Conservation (phyloP, 2,329 filamentous ascomycete genomes). For the Torrubiella hemipterigena region DNA sequence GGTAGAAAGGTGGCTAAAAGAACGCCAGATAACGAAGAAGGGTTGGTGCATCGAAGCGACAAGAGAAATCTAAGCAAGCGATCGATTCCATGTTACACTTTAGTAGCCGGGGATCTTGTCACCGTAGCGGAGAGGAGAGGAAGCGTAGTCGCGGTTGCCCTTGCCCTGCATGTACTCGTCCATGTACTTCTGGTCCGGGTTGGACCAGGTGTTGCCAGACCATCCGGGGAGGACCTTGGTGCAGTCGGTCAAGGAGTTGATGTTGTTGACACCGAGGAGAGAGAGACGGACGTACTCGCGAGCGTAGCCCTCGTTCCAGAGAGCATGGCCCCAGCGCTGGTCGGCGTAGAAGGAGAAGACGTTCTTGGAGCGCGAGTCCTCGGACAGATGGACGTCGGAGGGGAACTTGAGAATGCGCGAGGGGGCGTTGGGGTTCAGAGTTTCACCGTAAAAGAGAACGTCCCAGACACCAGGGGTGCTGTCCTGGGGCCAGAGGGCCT, state of each 20-base stretch:
- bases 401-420: conserved; percentile 23
- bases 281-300: conserved; percentile 38
- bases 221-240: conserved; percentile 29
- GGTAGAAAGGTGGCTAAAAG: too few species aligned
- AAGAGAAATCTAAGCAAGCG: too few species aligned
- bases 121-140: neutral
- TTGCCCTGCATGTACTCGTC: conserved; percentile 4
- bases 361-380: conserved; percentile 18
- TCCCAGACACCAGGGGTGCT: conserved; percentile 40
- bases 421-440: conserved; percentile 15
- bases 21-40: too few species aligned
- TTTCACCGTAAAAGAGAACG: conserved; percentile 31
- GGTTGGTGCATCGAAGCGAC: too few species aligned
- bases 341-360: conserved; percentile 1
- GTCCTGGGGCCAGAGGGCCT: conserved; percentile 34
- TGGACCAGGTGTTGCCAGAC: conserved; percentile 9
- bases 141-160: neutral
- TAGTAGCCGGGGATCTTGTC: neutral
- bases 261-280: conserved; percentile 40
- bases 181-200: conserved; percentile 11
- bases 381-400: conserved; percentile 25
- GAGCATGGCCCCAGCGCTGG: conserved; percentile 14
- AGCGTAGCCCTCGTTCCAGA: conserved; percentile 36
- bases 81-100: too few species aligned
- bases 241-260: conserved; percentile 41